These are phyloP conservation scores for Thymus quinquecostatus DNA, from an alignment of 257 asterid species.

Conservation along the genomic window DNA sequence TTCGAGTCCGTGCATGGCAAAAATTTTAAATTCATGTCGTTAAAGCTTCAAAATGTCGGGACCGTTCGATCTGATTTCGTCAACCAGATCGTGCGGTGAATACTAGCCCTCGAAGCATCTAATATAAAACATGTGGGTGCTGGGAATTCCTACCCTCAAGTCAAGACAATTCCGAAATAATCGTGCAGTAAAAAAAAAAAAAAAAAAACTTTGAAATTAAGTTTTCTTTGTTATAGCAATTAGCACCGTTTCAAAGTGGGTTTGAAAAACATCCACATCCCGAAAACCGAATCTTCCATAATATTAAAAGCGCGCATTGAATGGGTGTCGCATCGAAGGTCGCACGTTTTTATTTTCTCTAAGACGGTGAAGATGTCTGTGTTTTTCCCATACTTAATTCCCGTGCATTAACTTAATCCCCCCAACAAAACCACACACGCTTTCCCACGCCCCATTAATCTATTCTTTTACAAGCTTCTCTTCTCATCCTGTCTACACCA, in stretches of 20 bases:
- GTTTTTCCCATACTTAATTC: slow-evolving; percentile 54
- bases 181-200: background rate
- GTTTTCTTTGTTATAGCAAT: background rate
- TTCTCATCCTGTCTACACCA: slow-evolving; percentile 53
- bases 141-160: background rate
- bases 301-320: slow-evolving; percentile 82
- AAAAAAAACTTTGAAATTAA: too few species aligned
- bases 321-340: slow-evolving; percentile 71
- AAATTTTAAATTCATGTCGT: too few species aligned
- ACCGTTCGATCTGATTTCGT: slow-evolving; percentile 16
- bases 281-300: slow-evolving; percentile 92
- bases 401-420: slow-evolving; percentile 39
- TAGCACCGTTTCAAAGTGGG: slow-evolving; percentile 35
- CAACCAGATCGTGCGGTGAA: slow-evolving; percentile 17
- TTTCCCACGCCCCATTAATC: slow-evolving; percentile 54
- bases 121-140: slow-evolving; percentile 5
- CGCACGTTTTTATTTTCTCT: slow-evolving; percentile 72
- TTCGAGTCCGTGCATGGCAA: too few species aligned
- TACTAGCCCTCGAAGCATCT: slow-evolving; percentile 16
- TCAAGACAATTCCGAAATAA: background rate
- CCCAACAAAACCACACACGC: slow-evolving; percentile 47
- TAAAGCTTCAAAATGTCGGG: background rate
- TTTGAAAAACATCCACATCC: slow-evolving; percentile 78
- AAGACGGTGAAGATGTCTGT: slow-evolving; percentile 99
- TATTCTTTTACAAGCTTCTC: slow-evolving; percentile 77